phyloP scores from a whole-genome alignment of 2,329 filamentous ascomycete species.

The Massarina eburnea region DNA sequence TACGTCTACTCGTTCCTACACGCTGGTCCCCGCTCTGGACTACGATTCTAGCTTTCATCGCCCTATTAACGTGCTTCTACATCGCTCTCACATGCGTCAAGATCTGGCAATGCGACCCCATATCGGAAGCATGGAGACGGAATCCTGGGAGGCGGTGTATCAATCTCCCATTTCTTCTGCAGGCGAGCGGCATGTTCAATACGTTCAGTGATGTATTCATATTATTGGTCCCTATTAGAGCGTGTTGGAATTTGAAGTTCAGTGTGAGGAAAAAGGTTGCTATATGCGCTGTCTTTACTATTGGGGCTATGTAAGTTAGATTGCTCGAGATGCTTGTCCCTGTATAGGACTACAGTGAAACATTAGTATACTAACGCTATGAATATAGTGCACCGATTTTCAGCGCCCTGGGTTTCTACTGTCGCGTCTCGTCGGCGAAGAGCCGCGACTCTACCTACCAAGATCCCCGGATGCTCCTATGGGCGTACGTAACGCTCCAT shows the following conservation, averaged over 20 bases:
- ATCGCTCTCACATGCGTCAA: conserved; percentile 6
- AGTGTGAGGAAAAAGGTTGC: conserved; percentile 7
- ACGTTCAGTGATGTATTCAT: conserved; percentile 10
- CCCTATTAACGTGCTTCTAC: conserved; percentile 9
- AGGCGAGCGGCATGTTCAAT: conserved; percentile 12
- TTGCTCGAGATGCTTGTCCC: background rate
- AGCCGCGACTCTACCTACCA: background rate
- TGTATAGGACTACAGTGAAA: background rate
- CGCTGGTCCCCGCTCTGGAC: conserved; percentile 11
- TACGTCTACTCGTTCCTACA: conserved; percentile 8
- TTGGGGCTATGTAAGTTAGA: conserved; percentile 10
- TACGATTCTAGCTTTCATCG: conserved; percentile 5
- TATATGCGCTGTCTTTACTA: conserved; percentile 11
- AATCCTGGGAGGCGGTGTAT: conserved; percentile 2
- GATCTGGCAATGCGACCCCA: conserved; percentile 9
- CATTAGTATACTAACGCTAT: too few relatives aligned
- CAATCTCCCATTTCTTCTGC: conserved; percentile 2
- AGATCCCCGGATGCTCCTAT: background rate
- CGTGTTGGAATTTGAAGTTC: conserved; percentile 6
- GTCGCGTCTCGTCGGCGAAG: background rate
- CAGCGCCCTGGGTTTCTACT: background rate
- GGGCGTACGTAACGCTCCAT: background rate
- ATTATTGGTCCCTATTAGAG: conserved; percentile 6
- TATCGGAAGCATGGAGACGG: conserved; percentile 2
- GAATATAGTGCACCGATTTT: conserved; percentile 2